Evolutionary conservation across 345 rosid genomes (phyloP).

Genomic region (Boechera stricta): DNA sequence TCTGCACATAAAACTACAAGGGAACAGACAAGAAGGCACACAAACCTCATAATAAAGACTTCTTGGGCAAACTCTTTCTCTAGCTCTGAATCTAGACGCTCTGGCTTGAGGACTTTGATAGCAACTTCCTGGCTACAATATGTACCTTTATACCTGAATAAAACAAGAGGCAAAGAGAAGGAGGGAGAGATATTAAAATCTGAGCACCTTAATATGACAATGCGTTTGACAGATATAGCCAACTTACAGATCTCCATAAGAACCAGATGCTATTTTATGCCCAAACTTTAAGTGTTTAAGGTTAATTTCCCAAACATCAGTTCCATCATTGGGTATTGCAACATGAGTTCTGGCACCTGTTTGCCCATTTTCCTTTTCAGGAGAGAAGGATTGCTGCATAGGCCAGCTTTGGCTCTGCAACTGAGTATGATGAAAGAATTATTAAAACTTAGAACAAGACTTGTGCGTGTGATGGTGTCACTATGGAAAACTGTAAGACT

Average conservation of each 20-base stretch:
- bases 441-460: slow-evolving; percentile 8
- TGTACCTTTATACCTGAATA: slow-evolving; percentile 85
- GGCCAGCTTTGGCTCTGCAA: slow-evolving; percentile 66
- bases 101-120: slow-evolving; percentile 94
- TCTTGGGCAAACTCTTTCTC: slow-evolving; percentile 96
- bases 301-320: slow-evolving; percentile 98
- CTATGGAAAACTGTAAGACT: slow-evolving; percentile 11
- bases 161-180: slow-evolving; percentile 21
- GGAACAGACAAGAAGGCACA: slow-evolving; percentile 8
- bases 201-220: slow-evolving; percentile 24
- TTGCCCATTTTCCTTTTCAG: slow-evolving; percentile 54
- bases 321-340: slow-evolving; percentile 88
- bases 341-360: slow-evolving; percentile 53
- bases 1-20: slow-evolving; percentile 20
- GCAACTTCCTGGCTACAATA: slow-evolving; percentile 98
- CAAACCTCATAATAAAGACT: slow-evolving; percentile 95
- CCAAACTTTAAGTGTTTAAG: slow-evolving; percentile 69
- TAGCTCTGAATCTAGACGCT: slow-evolving; percentile 79
- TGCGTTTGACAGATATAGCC: slow-evolving; percentile 22
- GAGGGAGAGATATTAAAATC: slow-evolving; percentile 6
- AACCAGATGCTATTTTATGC: slow-evolving; percentile 90
- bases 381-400: slow-evolving; percentile 55
- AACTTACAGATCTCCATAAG: slow-evolving; percentile 97
- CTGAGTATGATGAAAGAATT: slow-evolving; percentile 31
- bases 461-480: slow-evolving; percentile 28